phyloP scores from a whole-genome alignment of 257 asterid species.

The Misopates orontium region DNA sequence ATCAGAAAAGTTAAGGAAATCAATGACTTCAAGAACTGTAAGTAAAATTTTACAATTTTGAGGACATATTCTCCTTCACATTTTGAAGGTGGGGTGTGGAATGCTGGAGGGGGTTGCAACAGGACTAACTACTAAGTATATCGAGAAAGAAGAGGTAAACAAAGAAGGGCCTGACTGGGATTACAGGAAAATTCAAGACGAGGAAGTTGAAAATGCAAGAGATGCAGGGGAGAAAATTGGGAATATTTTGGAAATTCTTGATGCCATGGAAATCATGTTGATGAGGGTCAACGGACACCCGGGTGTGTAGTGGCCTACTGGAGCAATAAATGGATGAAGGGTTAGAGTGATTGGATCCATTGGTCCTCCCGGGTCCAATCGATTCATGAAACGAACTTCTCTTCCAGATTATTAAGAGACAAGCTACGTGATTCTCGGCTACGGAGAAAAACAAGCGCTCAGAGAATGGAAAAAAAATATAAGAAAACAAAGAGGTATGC shows the following conservation, averaged over 20 bases:
- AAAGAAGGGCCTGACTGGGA: slow-evolving; percentile 23
- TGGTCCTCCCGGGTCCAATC: slow-evolving; percentile 63
- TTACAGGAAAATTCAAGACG: slow-evolving; percentile 35
- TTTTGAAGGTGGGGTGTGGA: slow-evolving; percentile 51
- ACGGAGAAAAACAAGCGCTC: no score
- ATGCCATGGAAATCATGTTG: slow-evolving; percentile 37
- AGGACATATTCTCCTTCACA: slow-evolving; percentile 48
- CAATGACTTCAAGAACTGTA: slow-evolving; percentile 34
- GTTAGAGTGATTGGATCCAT: slow-evolving; percentile 55
- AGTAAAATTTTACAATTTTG: slow-evolving; percentile 24
- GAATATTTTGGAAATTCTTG: slow-evolving; percentile 38
- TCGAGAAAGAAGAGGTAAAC: slow-evolving; percentile 22
- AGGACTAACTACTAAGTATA: slow-evolving; percentile 42
- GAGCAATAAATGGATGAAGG: slow-evolving; percentile 42
- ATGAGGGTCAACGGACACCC: slow-evolving; percentile 54
- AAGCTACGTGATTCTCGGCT: no score
- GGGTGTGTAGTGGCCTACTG: slow-evolving; percentile 40
- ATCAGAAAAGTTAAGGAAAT: slow-evolving; percentile 37
- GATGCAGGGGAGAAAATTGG: slow-evolving; percentile 18
- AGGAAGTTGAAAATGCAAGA: slow-evolving; percentile 35
- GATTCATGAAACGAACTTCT: slow-evolving; percentile 60
- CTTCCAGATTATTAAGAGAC: slow-evolving; percentile 31
- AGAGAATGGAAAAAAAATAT: no score
- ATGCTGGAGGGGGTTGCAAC: slow-evolving; percentile 43
- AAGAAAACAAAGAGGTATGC: no score